Evolutionary conservation across 495 filamentous ascomycete genomes (phyloP).

Genomic region (Annulohypoxylon maeteangense): DNA sequence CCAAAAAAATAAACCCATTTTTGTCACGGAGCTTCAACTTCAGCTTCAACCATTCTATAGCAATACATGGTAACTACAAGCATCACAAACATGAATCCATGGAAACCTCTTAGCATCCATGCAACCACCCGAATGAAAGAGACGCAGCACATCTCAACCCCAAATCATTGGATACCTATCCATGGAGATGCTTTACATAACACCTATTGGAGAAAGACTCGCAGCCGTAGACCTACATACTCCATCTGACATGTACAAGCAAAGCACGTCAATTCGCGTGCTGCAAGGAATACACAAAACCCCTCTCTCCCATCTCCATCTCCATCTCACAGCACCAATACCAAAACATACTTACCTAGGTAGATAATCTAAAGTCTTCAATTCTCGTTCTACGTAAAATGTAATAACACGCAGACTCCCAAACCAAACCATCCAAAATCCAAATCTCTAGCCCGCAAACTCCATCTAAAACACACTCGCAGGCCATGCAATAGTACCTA

Average conservation of each 20-base stretch:
- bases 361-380: neutral
- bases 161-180: neutral
- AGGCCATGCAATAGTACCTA: constrained; percentile 27
- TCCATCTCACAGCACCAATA: neutral
- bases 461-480: constrained; percentile 28
- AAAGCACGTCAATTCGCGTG: constrained; percentile 35
- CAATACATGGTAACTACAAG: no score
- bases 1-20: no score
- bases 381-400: neutral
- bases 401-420: neutral
- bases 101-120: neutral
- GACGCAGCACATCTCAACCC: neutral
- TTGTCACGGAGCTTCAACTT: neutral
- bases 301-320: neutral
- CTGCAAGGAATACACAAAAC: constrained; percentile 1
- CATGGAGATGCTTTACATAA: neutral
- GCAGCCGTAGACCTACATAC: neutral
- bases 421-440: neutral
- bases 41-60: no score
- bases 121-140: neutral
- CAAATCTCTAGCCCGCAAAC: constrained; percentile 1
- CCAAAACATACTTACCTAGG: neutral
- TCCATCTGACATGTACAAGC: neutral
- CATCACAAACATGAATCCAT: no score
- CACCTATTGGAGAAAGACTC: neutral